Conservation (phyloP, 2,329 filamentous ascomycete species). For the Diaporthe destruens region DNA sequence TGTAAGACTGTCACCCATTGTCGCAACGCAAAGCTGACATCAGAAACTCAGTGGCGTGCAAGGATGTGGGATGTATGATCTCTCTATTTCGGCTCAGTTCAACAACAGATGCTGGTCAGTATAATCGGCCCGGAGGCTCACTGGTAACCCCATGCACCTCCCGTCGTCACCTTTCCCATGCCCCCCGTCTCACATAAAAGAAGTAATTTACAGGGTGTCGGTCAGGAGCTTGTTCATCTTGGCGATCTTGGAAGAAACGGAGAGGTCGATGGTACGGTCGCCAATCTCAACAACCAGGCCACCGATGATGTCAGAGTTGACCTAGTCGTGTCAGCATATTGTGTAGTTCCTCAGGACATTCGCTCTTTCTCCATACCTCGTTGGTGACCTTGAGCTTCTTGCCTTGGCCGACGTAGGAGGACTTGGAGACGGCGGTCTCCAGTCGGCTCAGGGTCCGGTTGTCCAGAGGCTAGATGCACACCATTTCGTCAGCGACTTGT, state of each 20-base stretch:
- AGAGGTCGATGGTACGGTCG: constrained; percentile 97
- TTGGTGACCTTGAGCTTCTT: constrained; percentile 98
- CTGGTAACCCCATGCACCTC: constrained; percentile 24
- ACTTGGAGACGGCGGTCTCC: constrained; percentile 90
- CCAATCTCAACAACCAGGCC: constrained; percentile 96
- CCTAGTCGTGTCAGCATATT: constrained; percentile 60
- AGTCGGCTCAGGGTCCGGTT: constrained; percentile 86
- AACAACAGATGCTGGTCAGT: constrained; percentile 38
- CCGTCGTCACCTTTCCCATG: neutral
- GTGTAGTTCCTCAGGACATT: neutral
- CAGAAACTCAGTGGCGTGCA: neutral
- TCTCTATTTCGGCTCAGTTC: constrained; percentile 32
- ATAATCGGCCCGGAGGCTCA: constrained; percentile 20
- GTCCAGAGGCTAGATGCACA: constrained; percentile 77
- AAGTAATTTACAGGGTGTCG: constrained; percentile 87
- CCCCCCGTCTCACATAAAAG: constrained; percentile 29
- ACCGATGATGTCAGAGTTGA: constrained; percentile 94
- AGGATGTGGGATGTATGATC: constrained; percentile 21
- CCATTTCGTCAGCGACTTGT: constrained; percentile 44
- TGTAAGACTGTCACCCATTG: neutral
- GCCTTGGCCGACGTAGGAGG: constrained; percentile 85
- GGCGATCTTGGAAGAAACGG: constrained; percentile 92
- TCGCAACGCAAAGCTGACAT: neutral
- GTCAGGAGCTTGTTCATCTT: constrained; percentile 99
- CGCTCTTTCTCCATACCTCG: constrained; percentile 66